Base-by-base conservation (phyloP, 1,284 basidiomycete species). In the Heterobasidion parviporum region DNA sequence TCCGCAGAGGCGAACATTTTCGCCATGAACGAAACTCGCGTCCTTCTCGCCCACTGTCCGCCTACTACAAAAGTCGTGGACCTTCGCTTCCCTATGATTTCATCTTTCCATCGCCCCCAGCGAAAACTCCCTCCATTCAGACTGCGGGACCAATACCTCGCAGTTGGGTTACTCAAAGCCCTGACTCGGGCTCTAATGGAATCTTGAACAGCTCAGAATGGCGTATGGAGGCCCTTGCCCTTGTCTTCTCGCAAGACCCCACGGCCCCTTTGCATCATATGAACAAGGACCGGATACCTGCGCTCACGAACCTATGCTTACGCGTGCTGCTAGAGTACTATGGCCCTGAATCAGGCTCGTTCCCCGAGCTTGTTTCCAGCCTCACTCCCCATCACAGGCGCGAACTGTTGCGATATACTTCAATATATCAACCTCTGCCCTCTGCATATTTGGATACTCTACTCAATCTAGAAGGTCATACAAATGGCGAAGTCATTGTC, bases 401-500 rank as follows among this genome's bases (percentile, higher is more conserved):
- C 46, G 72, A 74, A 36, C 69, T 86, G 14, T 67, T 87, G 33
- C 78, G 83, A 8, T 75, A 81, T 58, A 70, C 78, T 5, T 79
- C 84, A 14, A 65, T 85, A 15, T 73, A 82, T 56, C 66, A 70
- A 2, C 86, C 86, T 1, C 67, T 88, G 10, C 68, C 74, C 6
- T 72, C 64, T 54, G 60, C 67, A 12, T 76, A 76, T 56, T 69
- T 88, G 15, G 73, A 74, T 54, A 69, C 74, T 12, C 64, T 87
- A 1, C 74, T 77, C 56, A 72, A 73, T 34, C 69, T 71, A 2
- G 68, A 77, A 8, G 73, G 78, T 1, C 80, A 85, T 63, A 73
- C 74, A 4, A 77, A 80, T 50, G 80, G 82, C 0, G 86, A 89
- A 57, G 69, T 86, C 14, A 65, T 88, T 51, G 64, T 89, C 33